These are phyloP conservation scores for Phtheirospermum japonicum DNA, from an alignment of 257 asterid species.

Conservation along the genomic window DNA sequence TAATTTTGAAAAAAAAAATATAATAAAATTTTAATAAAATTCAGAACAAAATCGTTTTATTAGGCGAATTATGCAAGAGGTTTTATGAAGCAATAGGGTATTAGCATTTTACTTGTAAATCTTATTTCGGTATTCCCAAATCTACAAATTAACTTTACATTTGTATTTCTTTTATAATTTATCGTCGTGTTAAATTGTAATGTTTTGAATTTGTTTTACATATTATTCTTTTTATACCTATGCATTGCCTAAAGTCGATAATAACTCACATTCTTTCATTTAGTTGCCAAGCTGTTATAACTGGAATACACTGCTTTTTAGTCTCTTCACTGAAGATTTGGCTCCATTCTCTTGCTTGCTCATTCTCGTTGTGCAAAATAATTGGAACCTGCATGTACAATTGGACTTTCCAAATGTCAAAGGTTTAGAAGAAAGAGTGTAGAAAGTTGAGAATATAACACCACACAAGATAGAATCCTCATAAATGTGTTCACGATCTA, in stretches of 20 bases:
- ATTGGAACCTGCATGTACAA: slow-evolving; percentile 70
- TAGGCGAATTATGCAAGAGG: too few relatives aligned
- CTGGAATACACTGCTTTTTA: slow-evolving; percentile 84
- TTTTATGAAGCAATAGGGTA: too few relatives aligned
- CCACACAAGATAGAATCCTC: background rate
- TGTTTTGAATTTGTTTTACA: too few relatives aligned
- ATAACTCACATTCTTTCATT: slow-evolving; percentile 82
- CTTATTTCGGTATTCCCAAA: too few relatives aligned
- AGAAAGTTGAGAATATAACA: slow-evolving; percentile 2
- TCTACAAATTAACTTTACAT: too few relatives aligned
- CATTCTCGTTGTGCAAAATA: slow-evolving; percentile 78
- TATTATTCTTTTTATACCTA: too few relatives aligned
- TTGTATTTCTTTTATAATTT: too few relatives aligned
- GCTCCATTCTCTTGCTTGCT: slow-evolving; percentile 84
- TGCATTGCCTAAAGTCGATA: slow-evolving; percentile 8
- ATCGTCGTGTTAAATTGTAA: too few relatives aligned
- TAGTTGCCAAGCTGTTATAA: slow-evolving; percentile 94
- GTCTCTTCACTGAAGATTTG: slow-evolving; percentile 90
- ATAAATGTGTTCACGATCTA: background rate
- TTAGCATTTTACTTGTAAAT: too few relatives aligned
- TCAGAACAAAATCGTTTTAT: too few relatives aligned
- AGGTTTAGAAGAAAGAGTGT: background rate
- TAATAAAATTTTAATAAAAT: too few relatives aligned
- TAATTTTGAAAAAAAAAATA: too few relatives aligned
- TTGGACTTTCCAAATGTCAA: background rate